A percentile compares a stretch with the other conserved stretches of the same genome.
phyloP scores from a whole-genome alignment of 1,139 yeast species.

The Kodamaea arcana region DNA sequence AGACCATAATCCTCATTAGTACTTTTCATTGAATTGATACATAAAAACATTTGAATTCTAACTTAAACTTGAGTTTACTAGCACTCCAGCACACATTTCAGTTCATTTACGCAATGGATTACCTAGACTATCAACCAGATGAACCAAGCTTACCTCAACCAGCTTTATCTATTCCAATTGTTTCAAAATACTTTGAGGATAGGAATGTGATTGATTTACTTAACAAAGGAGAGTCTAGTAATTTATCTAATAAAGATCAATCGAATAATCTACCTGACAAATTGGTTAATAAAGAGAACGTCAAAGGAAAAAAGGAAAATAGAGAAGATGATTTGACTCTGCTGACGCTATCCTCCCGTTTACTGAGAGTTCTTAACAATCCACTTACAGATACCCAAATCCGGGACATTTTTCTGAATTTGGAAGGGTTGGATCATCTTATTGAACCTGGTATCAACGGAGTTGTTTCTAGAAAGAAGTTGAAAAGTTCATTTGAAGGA shows the following conservation, averaged over 20 bases:
- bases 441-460: slow-evolving; percentile 21
- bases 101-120: slow-evolving; percentile 44
- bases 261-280: slow-evolving; percentile 20
- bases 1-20: no score
- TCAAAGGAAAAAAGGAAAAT: slow-evolving; percentile 12
- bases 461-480: slow-evolving; percentile 28
- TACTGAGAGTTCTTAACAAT: slow-evolving; percentile 49
- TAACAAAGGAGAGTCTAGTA: neutral
- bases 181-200: slow-evolving; percentile 26
- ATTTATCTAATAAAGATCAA: no score
- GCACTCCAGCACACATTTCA: no score
- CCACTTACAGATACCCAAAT: slow-evolving; percentile 46
- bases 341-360: slow-evolving; percentile 34
- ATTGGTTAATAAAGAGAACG: neutral
- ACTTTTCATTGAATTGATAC: no score
- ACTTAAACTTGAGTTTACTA: no score
- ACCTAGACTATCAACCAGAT: slow-evolving; percentile 40
- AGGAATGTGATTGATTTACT: neutral
- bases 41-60: no score
- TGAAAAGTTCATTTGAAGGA: slow-evolving; percentile 68
- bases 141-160: slow-evolving; percentile 33
- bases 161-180: slow-evolving; percentile 40
- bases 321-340: slow-evolving; percentile 8
- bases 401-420: slow-evolving; percentile 43
- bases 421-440: slow-evolving; percentile 28